These are phyloP conservation scores for Claviceps sp. DNA, from an alignment of 2,329 filamentous ascomycete genomes.

Conservation along the genomic window DNA sequence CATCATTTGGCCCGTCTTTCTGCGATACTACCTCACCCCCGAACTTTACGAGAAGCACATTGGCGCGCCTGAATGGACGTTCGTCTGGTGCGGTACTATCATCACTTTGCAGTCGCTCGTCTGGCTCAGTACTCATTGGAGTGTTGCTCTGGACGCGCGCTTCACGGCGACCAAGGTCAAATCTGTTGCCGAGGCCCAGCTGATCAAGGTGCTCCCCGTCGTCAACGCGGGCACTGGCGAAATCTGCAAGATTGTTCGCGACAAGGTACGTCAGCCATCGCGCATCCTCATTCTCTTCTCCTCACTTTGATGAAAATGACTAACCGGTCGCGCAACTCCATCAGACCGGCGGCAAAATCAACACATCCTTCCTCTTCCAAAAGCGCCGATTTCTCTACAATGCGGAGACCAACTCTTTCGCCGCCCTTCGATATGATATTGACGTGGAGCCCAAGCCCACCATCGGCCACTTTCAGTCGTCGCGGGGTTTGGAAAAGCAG, in stretches of 20 bases:
- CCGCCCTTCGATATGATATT: conserved; percentile 69
- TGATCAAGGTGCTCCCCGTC: conserved; percentile 87
- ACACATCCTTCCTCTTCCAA: conserved; percentile 86
- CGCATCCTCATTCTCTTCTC: not conserved
- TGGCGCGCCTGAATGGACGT: conserved; percentile 92
- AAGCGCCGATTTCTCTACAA: conserved; percentile 92
- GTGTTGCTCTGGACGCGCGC: conserved; percentile 66
- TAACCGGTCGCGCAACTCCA: not conserved
- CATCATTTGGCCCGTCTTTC: conserved; percentile 83
- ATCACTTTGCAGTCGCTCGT: conserved; percentile 75
- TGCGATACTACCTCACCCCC: conserved; percentile 71
- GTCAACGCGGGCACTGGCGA: conserved; percentile 82
- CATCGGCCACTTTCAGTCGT: conserved; percentile 66
- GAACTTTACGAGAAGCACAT: conserved; percentile 86
- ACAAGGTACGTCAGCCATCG: conserved; percentile 39
- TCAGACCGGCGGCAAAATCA: conserved; percentile 58
- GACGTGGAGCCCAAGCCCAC: conserved; percentile 73
- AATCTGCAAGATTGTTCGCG: conserved; percentile 69
- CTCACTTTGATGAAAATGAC: not conserved
- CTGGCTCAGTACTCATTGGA: conserved; percentile 98
- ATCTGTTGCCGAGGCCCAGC: conserved; percentile 56
- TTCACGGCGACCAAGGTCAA: conserved; percentile 67
- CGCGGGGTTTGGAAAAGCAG: conserved; percentile 58
- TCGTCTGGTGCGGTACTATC: conserved; percentile 83
- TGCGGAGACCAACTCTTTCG: conserved; percentile 57